These are phyloP conservation scores for Aspergillus awamori DNA, from an alignment of 2,329 filamentous ascomycete species.

Conservation along the genomic window DNA sequence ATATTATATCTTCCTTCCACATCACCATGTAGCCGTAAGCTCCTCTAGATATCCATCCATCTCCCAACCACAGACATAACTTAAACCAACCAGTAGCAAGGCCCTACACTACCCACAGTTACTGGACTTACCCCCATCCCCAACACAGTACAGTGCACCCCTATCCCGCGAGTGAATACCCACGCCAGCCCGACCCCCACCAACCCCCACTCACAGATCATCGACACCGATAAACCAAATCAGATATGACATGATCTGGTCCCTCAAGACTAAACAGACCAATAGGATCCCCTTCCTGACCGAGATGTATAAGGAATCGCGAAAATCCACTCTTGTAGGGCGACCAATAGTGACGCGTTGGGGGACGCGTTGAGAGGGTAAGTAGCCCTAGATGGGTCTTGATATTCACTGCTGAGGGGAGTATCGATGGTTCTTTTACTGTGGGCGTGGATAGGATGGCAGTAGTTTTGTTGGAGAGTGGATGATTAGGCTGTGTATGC, in stretches of 20 bases:
- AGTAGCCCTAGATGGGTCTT: not conserved
- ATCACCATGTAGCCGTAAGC: too few relatives aligned
- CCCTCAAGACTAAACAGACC: not conserved
- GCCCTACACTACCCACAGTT: too few relatives aligned
- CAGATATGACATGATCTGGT: not conserved
- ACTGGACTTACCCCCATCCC: too few relatives aligned
- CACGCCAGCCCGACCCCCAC: too few relatives aligned
- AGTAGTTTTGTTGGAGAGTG: not conserved
- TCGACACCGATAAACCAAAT: not conserved
- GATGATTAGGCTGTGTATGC: too few relatives aligned
- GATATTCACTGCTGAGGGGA: not conserved
- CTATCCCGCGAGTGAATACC: too few relatives aligned
- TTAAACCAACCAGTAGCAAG: too few relatives aligned
- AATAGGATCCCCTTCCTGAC: not conserved
- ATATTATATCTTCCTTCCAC: too few relatives aligned
- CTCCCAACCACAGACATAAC: too few relatives aligned
- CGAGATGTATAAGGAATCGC: not conserved
- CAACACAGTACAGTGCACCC: too few relatives aligned
- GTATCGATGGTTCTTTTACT: not conserved
- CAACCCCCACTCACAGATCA: too few relatives aligned
- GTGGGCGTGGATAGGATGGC: not conserved
- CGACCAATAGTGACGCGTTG: not conserved
- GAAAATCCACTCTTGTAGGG: not conserved
- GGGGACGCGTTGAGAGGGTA: not conserved
- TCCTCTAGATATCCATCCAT: too few relatives aligned